phyloP scores from a whole-genome alignment of 352 stramenopile species.

The Pythium coloratum region DNA sequence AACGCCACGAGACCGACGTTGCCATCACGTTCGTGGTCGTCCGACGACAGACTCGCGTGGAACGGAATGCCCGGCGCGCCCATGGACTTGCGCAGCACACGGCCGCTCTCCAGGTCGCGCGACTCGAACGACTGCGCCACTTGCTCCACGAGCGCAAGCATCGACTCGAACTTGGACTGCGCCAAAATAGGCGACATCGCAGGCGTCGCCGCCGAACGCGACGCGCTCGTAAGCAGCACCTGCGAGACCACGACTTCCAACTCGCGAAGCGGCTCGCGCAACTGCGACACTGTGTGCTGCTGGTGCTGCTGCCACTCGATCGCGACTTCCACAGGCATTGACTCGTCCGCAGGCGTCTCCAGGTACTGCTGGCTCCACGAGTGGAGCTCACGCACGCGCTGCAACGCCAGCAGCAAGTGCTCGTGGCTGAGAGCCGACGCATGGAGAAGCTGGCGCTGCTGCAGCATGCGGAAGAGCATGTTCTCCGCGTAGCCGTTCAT shows the following conservation, averaged over 20 bases:
- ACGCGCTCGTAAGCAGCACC: slow-evolving; percentile 37
- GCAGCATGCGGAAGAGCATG: slow-evolving; percentile 85
- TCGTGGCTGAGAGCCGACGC: slow-evolving; percentile 71
- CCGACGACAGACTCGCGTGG: slow-evolving; percentile 42
- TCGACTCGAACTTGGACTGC: slow-evolving; percentile 26
- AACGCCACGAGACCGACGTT: slow-evolving; percentile 49
- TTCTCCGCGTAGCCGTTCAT: slow-evolving; percentile 92
- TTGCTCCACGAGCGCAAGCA: slow-evolving; percentile 24
- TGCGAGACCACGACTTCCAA: slow-evolving; percentile 63
- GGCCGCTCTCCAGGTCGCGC: slow-evolving; percentile 23
- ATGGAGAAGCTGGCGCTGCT: slow-evolving; percentile 84
- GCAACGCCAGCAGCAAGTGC: slow-evolving; percentile 57
- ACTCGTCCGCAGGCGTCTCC: slow-evolving; percentile 35
- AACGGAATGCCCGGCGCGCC: slow-evolving; percentile 64
- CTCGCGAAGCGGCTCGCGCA: slow-evolving; percentile 61
- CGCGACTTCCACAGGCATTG: slow-evolving; percentile 35
- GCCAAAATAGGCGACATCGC: slow-evolving; percentile 11
- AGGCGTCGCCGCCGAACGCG: not conserved
- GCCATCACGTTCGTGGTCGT: slow-evolving; percentile 46
- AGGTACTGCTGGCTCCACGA: slow-evolving; percentile 35
- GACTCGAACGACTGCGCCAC: slow-evolving; percentile 25
- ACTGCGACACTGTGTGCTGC: slow-evolving; percentile 34
- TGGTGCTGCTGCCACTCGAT: slow-evolving; percentile 65
- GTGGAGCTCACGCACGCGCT: slow-evolving; percentile 30
- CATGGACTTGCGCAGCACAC: slow-evolving; percentile 32